These are phyloP conservation scores for Yamadazyma kanchanaburiensis DNA, from an alignment of 1,139 yeast genomes.

Conservation along the genomic window DNA sequence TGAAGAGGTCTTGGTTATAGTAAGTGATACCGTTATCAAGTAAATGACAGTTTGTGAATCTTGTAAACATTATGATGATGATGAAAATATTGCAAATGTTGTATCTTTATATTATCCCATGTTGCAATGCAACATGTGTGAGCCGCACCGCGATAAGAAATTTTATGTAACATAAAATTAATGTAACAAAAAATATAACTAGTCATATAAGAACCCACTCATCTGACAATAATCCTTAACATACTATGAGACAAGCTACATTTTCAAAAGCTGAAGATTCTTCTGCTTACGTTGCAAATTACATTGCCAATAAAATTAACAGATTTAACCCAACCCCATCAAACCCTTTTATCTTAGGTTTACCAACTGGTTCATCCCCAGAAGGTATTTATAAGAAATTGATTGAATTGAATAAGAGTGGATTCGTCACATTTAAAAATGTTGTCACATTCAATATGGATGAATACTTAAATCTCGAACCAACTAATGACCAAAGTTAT, in stretches of 20 bases:
- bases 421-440: slow-evolving; percentile 46
- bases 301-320: slow-evolving; percentile 45
- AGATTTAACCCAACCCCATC: slow-evolving; percentile 43
- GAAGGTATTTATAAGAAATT: slow-evolving; percentile 53
- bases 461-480: slow-evolving; percentile 52
- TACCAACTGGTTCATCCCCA: slow-evolving; percentile 68
- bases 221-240: too few species aligned
- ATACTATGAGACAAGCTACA: slow-evolving; percentile 35
- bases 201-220: too few species aligned
- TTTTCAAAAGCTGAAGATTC: slow-evolving; percentile 43
- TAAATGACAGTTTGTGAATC: slow-evolving; percentile 50
- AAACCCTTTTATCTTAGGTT: slow-evolving; percentile 56
- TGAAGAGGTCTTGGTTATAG: slow-evolving; percentile 40
- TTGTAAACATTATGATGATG: slow-evolving; percentile 9
- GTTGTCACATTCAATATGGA: slow-evolving; percentile 67
- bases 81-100: neutral
- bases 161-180: too few species aligned
- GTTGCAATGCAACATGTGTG: slow-evolving; percentile 4
- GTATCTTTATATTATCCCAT: neutral
- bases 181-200: too few species aligned
- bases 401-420: slow-evolving; percentile 43
- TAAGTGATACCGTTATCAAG: slow-evolving; percentile 48
- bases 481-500: slow-evolving; percentile 51
- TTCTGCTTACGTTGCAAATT: slow-evolving; percentile 47
- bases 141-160: too few species aligned